These are phyloP conservation scores for Coniochaeta hoffmannii DNA, from an alignment of 2,329 filamentous ascomycete genomes.

Conservation along the genomic window DNA sequence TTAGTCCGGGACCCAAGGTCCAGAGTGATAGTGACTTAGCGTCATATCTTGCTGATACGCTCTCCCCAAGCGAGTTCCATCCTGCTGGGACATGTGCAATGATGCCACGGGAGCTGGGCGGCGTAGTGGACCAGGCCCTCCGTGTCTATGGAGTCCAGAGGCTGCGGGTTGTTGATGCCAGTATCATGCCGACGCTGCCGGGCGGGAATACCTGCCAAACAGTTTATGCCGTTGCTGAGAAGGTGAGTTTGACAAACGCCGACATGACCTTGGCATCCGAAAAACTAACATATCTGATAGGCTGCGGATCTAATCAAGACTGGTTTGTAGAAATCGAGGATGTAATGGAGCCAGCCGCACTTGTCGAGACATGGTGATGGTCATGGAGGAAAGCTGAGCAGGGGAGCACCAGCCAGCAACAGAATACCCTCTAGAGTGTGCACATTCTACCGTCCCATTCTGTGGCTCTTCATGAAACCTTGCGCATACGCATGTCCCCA, in stretches of 20 bases:
- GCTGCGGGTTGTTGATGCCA: slow-evolving; percentile 39
- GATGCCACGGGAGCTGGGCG: slow-evolving; percentile 27
- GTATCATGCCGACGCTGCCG: slow-evolving; percentile 37
- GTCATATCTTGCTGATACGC: slow-evolving; percentile 9
- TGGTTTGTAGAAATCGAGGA: neutral
- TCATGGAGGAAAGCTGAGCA: too few species aligned
- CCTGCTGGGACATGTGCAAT: slow-evolving; percentile 35
- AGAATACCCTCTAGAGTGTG: too few species aligned
- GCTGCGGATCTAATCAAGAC: neutral
- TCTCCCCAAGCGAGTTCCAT: slow-evolving; percentile 26
- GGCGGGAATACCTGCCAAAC: slow-evolving; percentile 39
- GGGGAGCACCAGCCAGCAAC: too few species aligned
- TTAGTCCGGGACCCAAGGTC: slow-evolving; percentile 5
- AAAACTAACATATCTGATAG: neutral
- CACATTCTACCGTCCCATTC: too few species aligned
- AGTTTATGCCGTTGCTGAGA: slow-evolving; percentile 45
- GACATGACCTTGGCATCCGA: neutral
- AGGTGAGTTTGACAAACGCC: slow-evolving; percentile 11
- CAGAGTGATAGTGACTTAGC: slow-evolving; percentile 10
- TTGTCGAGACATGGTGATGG: too few species aligned
- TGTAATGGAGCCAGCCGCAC: too few species aligned
- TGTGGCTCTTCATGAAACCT: too few species aligned
- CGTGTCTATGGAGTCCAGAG: slow-evolving; percentile 38
- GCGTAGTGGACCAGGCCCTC: slow-evolving; percentile 35
- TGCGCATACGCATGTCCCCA: too few species aligned